These are phyloP conservation scores for Peronospora destructor DNA, from an alignment of 352 stramenopile species.

Conservation along the genomic window DNA sequence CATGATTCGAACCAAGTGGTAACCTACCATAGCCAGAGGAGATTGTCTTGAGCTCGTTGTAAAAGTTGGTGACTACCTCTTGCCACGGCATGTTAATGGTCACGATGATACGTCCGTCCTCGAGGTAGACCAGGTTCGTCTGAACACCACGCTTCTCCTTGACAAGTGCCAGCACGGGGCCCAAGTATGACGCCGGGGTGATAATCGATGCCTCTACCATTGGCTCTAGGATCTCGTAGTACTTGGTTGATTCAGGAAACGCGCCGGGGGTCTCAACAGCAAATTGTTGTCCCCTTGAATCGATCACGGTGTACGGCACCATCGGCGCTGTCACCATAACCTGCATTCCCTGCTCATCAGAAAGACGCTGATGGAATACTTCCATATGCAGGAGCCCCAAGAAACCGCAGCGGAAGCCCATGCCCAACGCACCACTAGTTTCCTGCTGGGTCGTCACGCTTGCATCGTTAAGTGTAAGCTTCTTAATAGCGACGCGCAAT, in stretches of 20 bases:
- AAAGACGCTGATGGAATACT: conserved; percentile 96
- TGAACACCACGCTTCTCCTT: conserved; percentile 87
- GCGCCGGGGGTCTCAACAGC: conserved; percentile 68
- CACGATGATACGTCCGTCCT: conserved; percentile 92
- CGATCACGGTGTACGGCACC: conserved; percentile 93
- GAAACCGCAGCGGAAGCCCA: conserved; percentile 96
- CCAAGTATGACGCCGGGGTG: conserved; percentile 91
- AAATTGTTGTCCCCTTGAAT: conserved; percentile 35
- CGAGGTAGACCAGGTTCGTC: conserved; percentile 92
- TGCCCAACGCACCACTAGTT: conserved; percentile 89
- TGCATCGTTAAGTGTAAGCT: conserved; percentile 96
- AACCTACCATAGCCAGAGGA: conserved; percentile 90
- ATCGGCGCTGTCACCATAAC: conserved; percentile 97
- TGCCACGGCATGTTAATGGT: conserved; percentile 95
- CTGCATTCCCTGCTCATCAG: conserved; percentile 96
- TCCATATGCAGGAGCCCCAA: conserved; percentile 97
- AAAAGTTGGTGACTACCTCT: conserved; percentile 99
- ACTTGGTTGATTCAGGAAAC: conserved; percentile 81
- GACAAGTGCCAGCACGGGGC: conserved; percentile 91
- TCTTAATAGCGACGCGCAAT: conserved; percentile 91
- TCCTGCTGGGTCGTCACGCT: conserved; percentile 94
- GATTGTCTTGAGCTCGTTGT: conserved; percentile 96
- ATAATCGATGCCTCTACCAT: conserved; percentile 96
- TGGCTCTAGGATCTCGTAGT: conserved; percentile 89
- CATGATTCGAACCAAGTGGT: not conserved